These are phyloP conservation scores for Kwoniella sp. DNA, from an alignment of 768 basidiomycete genomes.

Conservation along the genomic window DNA sequence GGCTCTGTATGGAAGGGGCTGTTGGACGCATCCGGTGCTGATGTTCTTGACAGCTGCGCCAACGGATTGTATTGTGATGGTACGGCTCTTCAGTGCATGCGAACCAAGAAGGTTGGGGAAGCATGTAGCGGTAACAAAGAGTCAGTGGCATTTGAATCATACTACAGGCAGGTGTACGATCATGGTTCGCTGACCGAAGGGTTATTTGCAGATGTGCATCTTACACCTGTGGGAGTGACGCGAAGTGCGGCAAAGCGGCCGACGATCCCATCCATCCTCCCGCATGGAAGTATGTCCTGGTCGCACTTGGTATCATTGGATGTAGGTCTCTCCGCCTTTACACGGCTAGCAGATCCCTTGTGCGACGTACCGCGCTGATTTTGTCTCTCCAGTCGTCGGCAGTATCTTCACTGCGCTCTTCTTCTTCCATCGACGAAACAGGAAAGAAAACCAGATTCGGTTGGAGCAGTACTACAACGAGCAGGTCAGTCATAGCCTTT, in stretches of 20 bases:
- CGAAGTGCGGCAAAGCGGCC: conserved; percentile 67
- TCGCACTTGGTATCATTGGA: conserved; percentile 71
- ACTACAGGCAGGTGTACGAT: background rate
- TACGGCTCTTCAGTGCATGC: conserved; percentile 63
- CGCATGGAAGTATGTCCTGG: conserved; percentile 71
- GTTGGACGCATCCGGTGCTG: background rate
- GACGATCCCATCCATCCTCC: conserved; percentile 67
- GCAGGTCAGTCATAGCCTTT: conserved; percentile 59
- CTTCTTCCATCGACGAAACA: conserved; percentile 70
- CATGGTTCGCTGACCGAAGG: background rate
- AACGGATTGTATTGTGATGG: conserved; percentile 78
- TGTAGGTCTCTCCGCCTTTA: conserved; percentile 60
- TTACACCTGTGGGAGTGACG: conserved; percentile 68
- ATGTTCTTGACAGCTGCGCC: conserved; percentile 65
- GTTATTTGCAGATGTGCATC: conserved; percentile 65
- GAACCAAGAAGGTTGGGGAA: conserved; percentile 64
- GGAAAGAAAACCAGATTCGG: conserved; percentile 76
- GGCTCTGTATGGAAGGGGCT: background rate
- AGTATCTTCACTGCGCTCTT: conserved; percentile 71
- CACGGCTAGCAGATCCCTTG: background rate
- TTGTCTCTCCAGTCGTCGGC: conserved; percentile 66
- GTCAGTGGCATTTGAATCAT: conserved; percentile 53
- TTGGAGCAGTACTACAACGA: conserved; percentile 88
- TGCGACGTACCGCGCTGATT: background rate
- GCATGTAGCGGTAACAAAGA: conserved; percentile 66